These are phyloP conservation scores for Tanacetum coccineum DNA, from an alignment of 129 eudicot genomes.

Conservation along the genomic window DNA sequence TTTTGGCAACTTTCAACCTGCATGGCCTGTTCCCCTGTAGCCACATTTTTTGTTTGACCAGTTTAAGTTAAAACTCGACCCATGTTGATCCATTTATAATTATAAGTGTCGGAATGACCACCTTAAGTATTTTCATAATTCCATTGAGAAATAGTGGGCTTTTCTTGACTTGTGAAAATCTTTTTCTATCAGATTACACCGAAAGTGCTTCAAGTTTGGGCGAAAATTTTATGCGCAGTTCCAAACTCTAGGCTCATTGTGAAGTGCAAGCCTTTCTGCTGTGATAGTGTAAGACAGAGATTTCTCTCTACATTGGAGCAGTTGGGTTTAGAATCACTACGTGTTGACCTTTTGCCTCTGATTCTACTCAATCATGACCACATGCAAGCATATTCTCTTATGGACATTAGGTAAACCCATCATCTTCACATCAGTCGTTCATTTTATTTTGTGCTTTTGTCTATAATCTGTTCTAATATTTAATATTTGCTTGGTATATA, in stretches of 20 bases:
- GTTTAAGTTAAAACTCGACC: not conserved
- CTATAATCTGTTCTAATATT: constrained; percentile 15
- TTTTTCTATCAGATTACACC: constrained; percentile 72
- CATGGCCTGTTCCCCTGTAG: not conserved
- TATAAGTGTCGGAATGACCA: not conserved
- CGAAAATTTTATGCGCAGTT: constrained; percentile 78
- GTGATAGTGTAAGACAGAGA: constrained; percentile 80
- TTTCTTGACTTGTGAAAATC: constrained; percentile 14
- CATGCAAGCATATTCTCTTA: constrained; percentile 95
- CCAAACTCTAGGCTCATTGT: constrained; percentile 94
- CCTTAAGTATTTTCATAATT: not conserved
- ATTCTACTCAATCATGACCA: constrained; percentile 94
- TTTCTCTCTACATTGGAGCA: constrained; percentile 88
- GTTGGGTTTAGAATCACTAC: constrained; percentile 85
- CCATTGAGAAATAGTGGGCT: constrained; percentile 8
- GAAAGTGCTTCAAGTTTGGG: constrained; percentile 93
- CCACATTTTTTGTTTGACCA: not conserved
- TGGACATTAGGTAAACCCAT: constrained; percentile 83
- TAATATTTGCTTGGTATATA: constrained; percentile 24
- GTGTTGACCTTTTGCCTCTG: constrained; percentile 92
- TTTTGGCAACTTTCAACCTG: constrained; percentile 2
- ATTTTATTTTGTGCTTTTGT: not conserved
- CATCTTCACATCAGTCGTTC: not conserved
- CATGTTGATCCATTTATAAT: not conserved
- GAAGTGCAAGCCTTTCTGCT: constrained; percentile 94